Conservation (phyloP, 257 asterid genomes). For the Plectranthus barbatus region DNA sequence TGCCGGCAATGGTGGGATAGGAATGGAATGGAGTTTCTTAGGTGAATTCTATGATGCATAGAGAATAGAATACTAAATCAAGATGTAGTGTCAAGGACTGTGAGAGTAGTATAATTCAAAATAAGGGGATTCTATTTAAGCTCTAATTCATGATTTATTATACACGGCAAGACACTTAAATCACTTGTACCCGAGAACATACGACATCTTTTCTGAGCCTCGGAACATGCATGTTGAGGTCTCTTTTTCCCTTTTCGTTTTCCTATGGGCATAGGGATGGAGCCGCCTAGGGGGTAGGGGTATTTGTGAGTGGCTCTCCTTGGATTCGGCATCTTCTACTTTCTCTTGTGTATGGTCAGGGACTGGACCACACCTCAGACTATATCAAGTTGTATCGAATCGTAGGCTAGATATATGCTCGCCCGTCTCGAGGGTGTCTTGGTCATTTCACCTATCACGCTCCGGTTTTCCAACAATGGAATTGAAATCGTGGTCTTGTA, state of each 20-base stretch:
- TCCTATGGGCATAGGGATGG: conserved; percentile 16
- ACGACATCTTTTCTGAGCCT: conserved; percentile 50
- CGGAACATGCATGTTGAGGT: conserved; percentile 46
- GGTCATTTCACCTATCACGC: background rate
- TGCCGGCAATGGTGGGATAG: background rate
- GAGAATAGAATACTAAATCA: background rate
- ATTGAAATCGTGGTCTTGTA: background rate
- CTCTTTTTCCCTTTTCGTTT: background rate
- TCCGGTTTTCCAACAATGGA: too few relatives aligned
- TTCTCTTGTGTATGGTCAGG: conserved; percentile 5
- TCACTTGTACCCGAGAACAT: too few relatives aligned
- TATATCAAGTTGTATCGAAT: conserved; percentile 7
- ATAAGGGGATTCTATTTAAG: background rate
- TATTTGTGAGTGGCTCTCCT: conserved; percentile 18
- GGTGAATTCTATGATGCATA: background rate
- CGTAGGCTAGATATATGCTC: background rate
- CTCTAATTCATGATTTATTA: background rate
- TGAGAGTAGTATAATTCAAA: conserved; percentile 12
- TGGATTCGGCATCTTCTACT: conserved; percentile 6
- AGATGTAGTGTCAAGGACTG: conserved; percentile 16
- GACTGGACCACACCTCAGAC: conserved; percentile 26
- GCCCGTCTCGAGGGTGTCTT: background rate
- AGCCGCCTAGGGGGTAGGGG: background rate
- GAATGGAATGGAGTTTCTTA: too few relatives aligned
- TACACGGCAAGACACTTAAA: too few relatives aligned